These are phyloP conservation scores for Wickerhamiella kurtzmanii DNA, from an alignment of 805 yeast genomes.

Conservation along the genomic window DNA sequence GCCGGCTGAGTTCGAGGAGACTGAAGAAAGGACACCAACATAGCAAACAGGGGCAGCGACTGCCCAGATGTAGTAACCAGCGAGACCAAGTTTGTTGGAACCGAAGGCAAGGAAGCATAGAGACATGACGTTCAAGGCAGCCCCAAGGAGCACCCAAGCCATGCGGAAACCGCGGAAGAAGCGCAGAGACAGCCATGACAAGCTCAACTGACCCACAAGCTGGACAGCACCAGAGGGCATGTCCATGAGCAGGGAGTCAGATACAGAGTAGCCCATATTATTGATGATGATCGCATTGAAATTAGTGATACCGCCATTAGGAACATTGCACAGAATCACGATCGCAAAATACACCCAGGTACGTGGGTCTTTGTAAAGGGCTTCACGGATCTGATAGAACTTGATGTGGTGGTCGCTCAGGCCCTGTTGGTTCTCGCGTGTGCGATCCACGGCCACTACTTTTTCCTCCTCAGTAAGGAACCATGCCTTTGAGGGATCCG, in stretches of 20 bases:
- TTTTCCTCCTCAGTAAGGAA: conserved; percentile 33
- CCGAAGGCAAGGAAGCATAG: conserved; percentile 17
- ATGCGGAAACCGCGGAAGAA: conserved; percentile 6
- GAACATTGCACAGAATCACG: conserved; percentile 32
- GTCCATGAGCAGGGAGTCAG: conserved; percentile 29
- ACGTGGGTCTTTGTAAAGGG: conserved; percentile 34
- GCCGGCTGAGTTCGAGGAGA: conserved; percentile 40
- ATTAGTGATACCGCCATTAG: conserved; percentile 45
- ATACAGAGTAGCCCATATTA: conserved; percentile 33
- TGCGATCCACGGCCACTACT: conserved; percentile 37
- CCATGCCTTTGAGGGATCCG: conserved; percentile 33
- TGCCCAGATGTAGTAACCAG: conserved; percentile 13
- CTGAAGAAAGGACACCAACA: conserved; percentile 18
- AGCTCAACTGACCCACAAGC: conserved; percentile 11
- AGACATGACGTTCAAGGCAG: conserved; percentile 6
- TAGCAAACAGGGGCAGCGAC: conserved; percentile 5
- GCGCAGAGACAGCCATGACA: conserved; percentile 4
- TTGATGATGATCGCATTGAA: conserved; percentile 34
- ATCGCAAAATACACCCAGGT: conserved; percentile 36
- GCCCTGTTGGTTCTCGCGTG: conserved; percentile 43
- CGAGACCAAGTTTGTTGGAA: conserved; percentile 10
- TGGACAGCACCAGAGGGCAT: conserved; percentile 36
- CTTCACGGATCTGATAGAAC: conserved; percentile 40
- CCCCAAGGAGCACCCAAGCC: conserved; percentile 6
- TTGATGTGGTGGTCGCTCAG: conserved; percentile 44